Evolutionary conservation across 2,329 filamentous ascomycete genomes (phyloP).

Genomic region (Trichoderma aggressivum): DNA sequence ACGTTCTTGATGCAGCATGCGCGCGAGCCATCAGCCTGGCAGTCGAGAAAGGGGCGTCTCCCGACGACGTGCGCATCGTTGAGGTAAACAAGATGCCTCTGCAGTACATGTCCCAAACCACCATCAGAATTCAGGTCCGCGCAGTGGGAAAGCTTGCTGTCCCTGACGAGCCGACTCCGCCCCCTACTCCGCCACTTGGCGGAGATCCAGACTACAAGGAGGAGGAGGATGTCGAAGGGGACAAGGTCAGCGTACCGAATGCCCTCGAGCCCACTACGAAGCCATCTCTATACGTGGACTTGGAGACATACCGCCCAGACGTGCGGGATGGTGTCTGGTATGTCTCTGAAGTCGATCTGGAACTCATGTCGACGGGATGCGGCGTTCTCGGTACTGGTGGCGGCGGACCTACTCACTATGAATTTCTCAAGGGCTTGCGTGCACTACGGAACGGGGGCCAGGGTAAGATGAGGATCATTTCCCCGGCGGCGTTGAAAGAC

Average conservation of each 20-base stretch:
- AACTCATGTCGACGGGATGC: conserved; percentile 36
- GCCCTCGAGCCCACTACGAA: conserved; percentile 31
- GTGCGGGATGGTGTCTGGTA: conserved; percentile 34
- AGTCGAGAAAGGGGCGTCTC: conserved; percentile 31
- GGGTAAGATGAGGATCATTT: conserved; percentile 40
- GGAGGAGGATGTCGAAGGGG: conserved; percentile 25
- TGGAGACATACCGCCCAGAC: conserved; percentile 31
- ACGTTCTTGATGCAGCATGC: conserved; percentile 39
- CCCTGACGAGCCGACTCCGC: conserved; percentile 27
- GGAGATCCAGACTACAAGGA: neutral
- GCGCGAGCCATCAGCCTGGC: conserved; percentile 33
- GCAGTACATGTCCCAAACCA: conserved; percentile 35
- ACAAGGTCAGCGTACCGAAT: conserved; percentile 30
- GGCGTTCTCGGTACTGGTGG: conserved; percentile 38
- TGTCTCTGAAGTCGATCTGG: conserved; percentile 36
- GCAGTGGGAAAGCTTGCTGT: conserved; percentile 35
- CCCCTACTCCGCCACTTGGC: conserved; percentile 22
- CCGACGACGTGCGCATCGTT: conserved; percentile 40
- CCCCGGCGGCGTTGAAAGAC: conserved; percentile 36
- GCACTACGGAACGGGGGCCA: conserved; percentile 33
- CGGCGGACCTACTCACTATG: conserved; percentile 38
- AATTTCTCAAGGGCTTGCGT: conserved; percentile 43
- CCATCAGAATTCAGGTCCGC: conserved; percentile 34
- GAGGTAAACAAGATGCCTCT: conserved; percentile 44
- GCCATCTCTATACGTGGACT: conserved; percentile 31